phyloP scores from a whole-genome alignment of 2,329 filamentous ascomycete species.

The Microthyrium microscopicum region DNA sequence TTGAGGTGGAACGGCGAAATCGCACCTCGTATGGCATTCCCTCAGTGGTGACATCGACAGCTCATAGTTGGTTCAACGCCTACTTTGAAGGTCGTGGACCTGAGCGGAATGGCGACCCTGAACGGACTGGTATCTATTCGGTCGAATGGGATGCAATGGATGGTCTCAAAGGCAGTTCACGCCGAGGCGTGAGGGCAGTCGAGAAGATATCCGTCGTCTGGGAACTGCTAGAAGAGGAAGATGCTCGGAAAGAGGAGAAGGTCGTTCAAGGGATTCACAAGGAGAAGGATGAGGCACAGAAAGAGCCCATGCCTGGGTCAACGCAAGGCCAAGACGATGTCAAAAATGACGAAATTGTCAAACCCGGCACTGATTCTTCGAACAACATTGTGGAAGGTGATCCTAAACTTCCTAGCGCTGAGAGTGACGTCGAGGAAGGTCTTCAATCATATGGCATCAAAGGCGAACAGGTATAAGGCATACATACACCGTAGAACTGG shows the following conservation, averaged over 20 bases:
- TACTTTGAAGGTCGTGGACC: conserved; percentile 77
- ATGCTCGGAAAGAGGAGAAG: conserved; percentile 13
- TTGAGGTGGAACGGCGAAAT: conserved; percentile 69
- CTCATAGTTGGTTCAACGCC: conserved; percentile 92
- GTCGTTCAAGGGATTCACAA: no score
- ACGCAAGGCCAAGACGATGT: no score
- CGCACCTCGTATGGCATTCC: conserved; percentile 22
- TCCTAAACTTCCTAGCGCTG: no score
- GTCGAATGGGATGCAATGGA: conserved; percentile 71
- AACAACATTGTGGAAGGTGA: no score
- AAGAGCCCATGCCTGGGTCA: no score
- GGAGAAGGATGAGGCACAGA: no score
- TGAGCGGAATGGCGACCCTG: conserved; percentile 48
- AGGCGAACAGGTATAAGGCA: no score
- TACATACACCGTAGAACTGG: no score
- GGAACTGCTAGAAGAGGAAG: conserved; percentile 31
- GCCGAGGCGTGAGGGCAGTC: conserved; percentile 66
- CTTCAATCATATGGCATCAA: no score
- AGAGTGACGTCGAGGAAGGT: no score
- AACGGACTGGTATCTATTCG: conserved; percentile 54
- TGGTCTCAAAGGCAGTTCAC: conserved; percentile 76
- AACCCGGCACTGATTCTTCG: no score
- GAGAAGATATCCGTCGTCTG: conserved; percentile 78
- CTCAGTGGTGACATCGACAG: conserved; percentile 80
- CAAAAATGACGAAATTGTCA: no score